Conservation (phyloP, 2,329 filamentous ascomycete species). For the Sphaerulina musiva region DNA sequence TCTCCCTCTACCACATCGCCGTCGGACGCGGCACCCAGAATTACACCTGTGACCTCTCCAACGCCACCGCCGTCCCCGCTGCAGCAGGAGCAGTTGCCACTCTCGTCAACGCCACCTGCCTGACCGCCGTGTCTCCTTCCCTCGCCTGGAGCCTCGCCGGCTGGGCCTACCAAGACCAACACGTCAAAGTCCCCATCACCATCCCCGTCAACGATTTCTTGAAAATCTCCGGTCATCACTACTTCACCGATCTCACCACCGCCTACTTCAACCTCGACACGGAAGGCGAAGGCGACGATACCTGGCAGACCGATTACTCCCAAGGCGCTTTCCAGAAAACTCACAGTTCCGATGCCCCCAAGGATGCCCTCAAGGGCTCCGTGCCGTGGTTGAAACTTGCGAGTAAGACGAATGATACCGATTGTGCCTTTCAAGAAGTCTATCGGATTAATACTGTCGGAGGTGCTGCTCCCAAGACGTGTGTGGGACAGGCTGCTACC, state of each 20-base stretch:
- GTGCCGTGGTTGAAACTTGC: slow-evolving; percentile 75
- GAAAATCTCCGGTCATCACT: slow-evolving; percentile 67
- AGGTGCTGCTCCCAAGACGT: slow-evolving; percentile 67
- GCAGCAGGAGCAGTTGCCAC: slow-evolving; percentile 69
- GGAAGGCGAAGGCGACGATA: slow-evolving; percentile 23
- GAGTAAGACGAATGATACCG: slow-evolving; percentile 37
- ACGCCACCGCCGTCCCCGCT: slow-evolving; percentile 56
- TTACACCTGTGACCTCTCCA: slow-evolving; percentile 67
- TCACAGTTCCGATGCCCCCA: slow-evolving; percentile 49
- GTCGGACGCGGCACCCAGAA: slow-evolving; percentile 87
- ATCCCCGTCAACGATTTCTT: slow-evolving; percentile 50
- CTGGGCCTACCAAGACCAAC: slow-evolving; percentile 55
- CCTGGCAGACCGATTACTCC: slow-evolving; percentile 41
- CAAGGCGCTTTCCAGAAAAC: slow-evolving; percentile 59
- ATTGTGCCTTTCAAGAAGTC: slow-evolving; percentile 65
- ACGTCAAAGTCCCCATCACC: slow-evolving; percentile 46
- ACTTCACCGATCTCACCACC: slow-evolving; percentile 63
- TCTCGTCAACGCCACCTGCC: slow-evolving; percentile 82
- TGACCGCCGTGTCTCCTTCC: slow-evolving; percentile 62
- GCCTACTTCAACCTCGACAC: slow-evolving; percentile 76
- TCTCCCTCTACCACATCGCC: slow-evolving; percentile 68
- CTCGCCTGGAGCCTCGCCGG: slow-evolving; percentile 59
- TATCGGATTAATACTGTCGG: slow-evolving; percentile 82
- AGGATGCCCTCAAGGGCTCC: slow-evolving; percentile 52
- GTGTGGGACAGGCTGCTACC: slow-evolving; percentile 53